Conservation (phyloP, 208 protist genomes). For the Leishmania turanica region DNA sequence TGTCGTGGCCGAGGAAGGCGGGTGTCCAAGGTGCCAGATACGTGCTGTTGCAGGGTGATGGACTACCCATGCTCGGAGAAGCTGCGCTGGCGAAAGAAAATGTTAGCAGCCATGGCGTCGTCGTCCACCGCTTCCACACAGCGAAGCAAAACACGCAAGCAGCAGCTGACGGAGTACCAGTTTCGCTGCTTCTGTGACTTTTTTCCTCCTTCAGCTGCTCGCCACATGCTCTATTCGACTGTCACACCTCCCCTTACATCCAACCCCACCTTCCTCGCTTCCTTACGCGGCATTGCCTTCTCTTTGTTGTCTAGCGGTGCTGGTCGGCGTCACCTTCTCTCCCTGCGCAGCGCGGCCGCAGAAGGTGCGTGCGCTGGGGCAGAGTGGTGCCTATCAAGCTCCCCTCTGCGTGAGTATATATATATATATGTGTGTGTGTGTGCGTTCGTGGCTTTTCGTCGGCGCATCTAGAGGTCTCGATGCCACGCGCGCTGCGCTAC, state of each 20-base stretch:
- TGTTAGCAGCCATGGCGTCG: not conserved
- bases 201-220: not conserved
- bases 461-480: conserved; percentile 1
- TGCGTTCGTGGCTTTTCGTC: not conserved
- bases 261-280: not conserved
- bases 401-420: too few species aligned
- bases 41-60: not conserved
- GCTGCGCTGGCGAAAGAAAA: not conserved
- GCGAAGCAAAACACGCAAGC: not conserved
- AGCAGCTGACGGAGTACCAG: not conserved
- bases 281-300: not conserved
- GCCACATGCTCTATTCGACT: not conserved
- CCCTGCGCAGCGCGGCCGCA: not conserved
- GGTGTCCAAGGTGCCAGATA: not conserved
- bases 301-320: not conserved
- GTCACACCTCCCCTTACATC: not conserved
- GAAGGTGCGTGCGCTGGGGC: not conserved
- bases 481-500: conserved; percentile 68
- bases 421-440: not conserved
- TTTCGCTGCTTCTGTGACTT: not conserved
- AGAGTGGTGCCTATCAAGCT: not conserved
- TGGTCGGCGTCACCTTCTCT: not conserved
- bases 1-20: not conserved
- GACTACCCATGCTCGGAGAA: not conserved
- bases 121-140: not conserved